Conservation (phyloP, 225 moss, liverwort and hornwort genomes). For the Bryum argenteum region DNA sequence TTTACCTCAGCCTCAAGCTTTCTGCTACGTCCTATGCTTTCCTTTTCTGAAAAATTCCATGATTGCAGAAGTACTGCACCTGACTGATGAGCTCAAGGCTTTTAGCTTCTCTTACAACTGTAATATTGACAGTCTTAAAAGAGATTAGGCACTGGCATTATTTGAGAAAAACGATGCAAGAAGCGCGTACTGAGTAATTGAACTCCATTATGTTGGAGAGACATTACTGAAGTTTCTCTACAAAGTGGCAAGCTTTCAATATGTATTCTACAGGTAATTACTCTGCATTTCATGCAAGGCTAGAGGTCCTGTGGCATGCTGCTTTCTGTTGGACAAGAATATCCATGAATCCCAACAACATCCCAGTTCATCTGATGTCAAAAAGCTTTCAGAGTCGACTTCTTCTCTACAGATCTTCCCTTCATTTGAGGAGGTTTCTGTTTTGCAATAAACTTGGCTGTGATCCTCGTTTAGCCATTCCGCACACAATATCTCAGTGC, state of each 20-base stretch:
- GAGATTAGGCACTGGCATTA: constrained; percentile 6
- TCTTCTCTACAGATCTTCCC: too few relatives aligned
- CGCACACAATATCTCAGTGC: constrained; percentile 16
- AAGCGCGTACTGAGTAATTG: background rate
- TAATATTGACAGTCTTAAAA: background rate
- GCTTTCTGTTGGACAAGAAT: constrained; percentile 21
- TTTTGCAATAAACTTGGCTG: background rate
- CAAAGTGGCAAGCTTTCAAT: background rate
- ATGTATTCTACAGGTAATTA: background rate
- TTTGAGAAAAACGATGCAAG: constrained; percentile 11
- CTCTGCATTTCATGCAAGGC: background rate
- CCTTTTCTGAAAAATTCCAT: constrained; percentile 40
- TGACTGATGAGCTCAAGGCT: constrained; percentile 19
- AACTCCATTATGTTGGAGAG: background rate
- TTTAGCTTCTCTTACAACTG: constrained; percentile 36
- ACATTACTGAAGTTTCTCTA: background rate
- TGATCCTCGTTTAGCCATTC: constrained; percentile 3
- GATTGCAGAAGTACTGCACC: constrained; percentile 43
- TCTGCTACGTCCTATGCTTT: constrained; percentile 29
- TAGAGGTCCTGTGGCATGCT: constrained; percentile 4
- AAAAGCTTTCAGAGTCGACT: background rate
- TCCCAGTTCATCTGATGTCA: constrained; percentile 15
- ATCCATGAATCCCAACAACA: constrained; percentile 26
- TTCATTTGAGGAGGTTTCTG: background rate
- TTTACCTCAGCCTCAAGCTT: constrained; percentile 27